A percentile compares a stretch with the other conserved stretches of the same genome.
Conservation (phyloP, 768 basidiomycete genomes). For the Phlebiopsis gigantea region DNA sequence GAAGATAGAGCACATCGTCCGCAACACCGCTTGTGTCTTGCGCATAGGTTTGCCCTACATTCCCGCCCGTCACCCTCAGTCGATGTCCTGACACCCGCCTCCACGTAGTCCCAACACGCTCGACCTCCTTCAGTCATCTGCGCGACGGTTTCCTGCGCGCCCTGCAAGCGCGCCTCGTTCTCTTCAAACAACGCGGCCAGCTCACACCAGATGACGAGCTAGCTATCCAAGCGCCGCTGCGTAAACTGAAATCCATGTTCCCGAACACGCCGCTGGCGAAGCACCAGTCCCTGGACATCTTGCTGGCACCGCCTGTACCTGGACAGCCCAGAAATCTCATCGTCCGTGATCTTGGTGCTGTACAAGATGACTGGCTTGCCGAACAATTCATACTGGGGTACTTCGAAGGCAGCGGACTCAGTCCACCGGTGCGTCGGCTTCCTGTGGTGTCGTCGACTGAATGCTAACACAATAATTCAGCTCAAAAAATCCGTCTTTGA, state of each 20-base stretch:
- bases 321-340: conserved; percentile 49
- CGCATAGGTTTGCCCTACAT: conserved; percentile 56
- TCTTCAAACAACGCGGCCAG: conserved; percentile 43
- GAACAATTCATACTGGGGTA: conserved; percentile 70
- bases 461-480: conserved; percentile 25
- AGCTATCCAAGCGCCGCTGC: conserved; percentile 54
- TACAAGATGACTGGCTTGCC: conserved; percentile 73
- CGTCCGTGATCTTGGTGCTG: conserved; percentile 66
- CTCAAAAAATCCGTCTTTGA: conserved; percentile 47
- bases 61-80: not conserved
- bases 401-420: conserved; percentile 65
- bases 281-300: conserved; percentile 62
- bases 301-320: conserved; percentile 53
- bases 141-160: conserved; percentile 81
- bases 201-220: conserved; percentile 57
- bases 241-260: conserved; percentile 71
- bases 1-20: conserved; percentile 63
- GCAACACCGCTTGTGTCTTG: conserved; percentile 64
- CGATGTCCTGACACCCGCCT: not conserved
- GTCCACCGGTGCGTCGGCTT: conserved; percentile 54
- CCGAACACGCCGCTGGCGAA: conserved; percentile 66
- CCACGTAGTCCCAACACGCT: conserved; percentile 66
- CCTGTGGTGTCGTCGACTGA: no score
- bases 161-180: conserved; percentile 53
- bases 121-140: conserved; percentile 72